A percentile compares a stretch with the other conserved stretches of the same genome.
These are phyloP conservation scores for Nephromyces sp. DNA, from an alignment of 169 alveolate species.

Conservation along the genomic window DNA sequence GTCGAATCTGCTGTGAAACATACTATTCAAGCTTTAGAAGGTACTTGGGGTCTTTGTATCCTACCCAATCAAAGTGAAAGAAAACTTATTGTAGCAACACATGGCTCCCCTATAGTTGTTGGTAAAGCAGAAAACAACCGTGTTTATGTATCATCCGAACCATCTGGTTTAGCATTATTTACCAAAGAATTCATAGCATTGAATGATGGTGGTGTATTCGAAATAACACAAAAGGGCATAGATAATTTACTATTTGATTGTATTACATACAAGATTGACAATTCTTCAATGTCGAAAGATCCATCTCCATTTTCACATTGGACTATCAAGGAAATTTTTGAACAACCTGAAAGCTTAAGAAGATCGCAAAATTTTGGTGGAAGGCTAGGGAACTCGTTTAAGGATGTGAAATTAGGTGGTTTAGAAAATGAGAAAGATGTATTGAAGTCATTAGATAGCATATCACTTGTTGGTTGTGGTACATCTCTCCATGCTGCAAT, in stretches of 20 bases:
- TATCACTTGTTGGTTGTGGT: constrained; percentile 85
- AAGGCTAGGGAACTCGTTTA: constrained; percentile 44
- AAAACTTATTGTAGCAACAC: constrained; percentile 76
- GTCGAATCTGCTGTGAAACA: constrained; percentile 69
- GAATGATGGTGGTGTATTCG: constrained; percentile 76
- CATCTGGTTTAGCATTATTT: constrained; percentile 79
- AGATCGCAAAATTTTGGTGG: constrained; percentile 72
- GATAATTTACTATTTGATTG: constrained; percentile 41
- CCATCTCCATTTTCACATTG: constrained; percentile 79
- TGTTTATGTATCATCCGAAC: constrained; percentile 83
- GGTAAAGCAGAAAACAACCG: constrained; percentile 61
- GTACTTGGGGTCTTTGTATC: constrained; percentile 90
- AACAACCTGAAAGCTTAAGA: constrained; percentile 65
- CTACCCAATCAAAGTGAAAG: constrained; percentile 74
- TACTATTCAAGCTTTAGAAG: constrained; percentile 74
- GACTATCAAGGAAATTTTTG: constrained; percentile 79
- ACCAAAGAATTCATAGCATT: constrained; percentile 79
- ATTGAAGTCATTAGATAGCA: constrained; percentile 52
- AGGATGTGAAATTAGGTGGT: constrained; percentile 70
- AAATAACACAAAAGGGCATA: constrained; percentile 58
- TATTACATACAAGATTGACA: constrained; percentile 44
- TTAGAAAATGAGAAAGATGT: constrained; percentile 57
- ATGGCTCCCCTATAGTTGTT: constrained; percentile 82
- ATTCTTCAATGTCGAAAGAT: too few relatives aligned
- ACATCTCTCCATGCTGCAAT: constrained; percentile 78